These are phyloP conservation scores for Mycena indigotica DNA, from an alignment of 768 basidiomycete genomes.

Conservation along the genomic window DNA sequence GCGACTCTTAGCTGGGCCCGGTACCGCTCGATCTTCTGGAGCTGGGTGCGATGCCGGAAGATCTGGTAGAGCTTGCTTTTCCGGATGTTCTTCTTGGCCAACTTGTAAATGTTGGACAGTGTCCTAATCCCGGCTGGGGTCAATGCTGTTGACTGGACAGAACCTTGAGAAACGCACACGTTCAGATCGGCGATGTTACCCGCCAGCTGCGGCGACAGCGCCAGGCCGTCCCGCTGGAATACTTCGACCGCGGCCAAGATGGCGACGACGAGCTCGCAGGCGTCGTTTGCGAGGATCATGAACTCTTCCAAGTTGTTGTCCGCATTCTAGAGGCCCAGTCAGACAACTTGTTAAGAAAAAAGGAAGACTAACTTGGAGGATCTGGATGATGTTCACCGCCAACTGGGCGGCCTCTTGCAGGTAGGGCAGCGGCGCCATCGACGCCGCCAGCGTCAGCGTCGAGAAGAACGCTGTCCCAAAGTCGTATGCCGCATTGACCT, in stretches of 20 bases:
- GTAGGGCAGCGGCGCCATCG: slow-evolving; percentile 25
- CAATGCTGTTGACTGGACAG: no score
- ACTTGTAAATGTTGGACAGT: slow-evolving; percentile 21
- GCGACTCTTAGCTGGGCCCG: slow-evolving; percentile 24
- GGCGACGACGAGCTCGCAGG: slow-evolving; percentile 18
- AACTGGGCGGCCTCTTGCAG: slow-evolving; percentile 25
- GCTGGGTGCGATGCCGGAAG: slow-evolving; percentile 19
- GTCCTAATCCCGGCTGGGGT: no score
- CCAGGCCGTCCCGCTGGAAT: neutral
- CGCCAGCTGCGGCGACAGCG: neutral
- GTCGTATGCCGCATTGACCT: slow-evolving; percentile 15
- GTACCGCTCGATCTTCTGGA: slow-evolving; percentile 22
- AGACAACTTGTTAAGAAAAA: neutral
- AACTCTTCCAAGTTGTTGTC: slow-evolving; percentile 24
- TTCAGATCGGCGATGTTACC: neutral
- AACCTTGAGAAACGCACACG: no score
- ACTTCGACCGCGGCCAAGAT: neutral
- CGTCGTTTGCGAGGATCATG: slow-evolving; percentile 20
- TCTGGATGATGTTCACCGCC: slow-evolving; percentile 22
- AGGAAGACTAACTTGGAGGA: no score
- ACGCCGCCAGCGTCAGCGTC: slow-evolving; percentile 23
- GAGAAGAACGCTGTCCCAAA: slow-evolving; percentile 24
- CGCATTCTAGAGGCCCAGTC: slow-evolving; percentile 17
- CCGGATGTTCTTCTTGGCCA: slow-evolving; percentile 17
- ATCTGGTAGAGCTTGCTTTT: slow-evolving; percentile 17